Evolutionary conservation across 129 eudicot species (phyloP).

Genomic region (Scalesia atractyloides): DNA sequence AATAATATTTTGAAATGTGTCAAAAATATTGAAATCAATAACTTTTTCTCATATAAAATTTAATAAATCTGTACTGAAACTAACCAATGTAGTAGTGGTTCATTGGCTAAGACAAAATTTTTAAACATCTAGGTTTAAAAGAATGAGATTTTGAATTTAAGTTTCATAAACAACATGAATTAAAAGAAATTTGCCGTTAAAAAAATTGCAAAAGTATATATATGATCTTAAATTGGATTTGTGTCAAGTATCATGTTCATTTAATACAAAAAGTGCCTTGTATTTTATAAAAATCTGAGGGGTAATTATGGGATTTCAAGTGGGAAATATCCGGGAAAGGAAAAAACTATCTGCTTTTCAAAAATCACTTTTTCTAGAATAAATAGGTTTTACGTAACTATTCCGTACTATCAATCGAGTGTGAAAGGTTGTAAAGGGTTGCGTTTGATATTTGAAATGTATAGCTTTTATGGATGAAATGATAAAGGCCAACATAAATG

Average conservation of each 20-base stretch:
- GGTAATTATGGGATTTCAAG: conserved; percentile 8
- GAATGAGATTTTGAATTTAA: no score
- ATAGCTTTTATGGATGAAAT: not conserved
- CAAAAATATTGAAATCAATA: no score
- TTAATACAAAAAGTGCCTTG: conserved; percentile 13
- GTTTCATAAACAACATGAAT: no score
- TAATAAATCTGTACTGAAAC: no score
- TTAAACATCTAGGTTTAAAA: no score
- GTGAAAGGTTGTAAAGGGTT: not conserved
- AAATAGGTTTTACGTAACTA: conserved; percentile 8
- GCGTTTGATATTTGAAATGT: not conserved
- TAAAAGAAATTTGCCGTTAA: not conserved
- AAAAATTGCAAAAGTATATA: conserved; percentile 9
- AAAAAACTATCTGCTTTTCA: not conserved
- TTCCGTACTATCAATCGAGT: not conserved
- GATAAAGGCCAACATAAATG: conserved; percentile 15
- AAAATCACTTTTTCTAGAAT: not conserved
- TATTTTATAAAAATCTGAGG: not conserved
- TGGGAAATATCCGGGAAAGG: not conserved
- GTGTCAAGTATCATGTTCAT: conserved; percentile 10
- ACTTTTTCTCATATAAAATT: no score
- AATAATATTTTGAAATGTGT: no score
- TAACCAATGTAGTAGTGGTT: no score
- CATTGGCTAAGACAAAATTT: no score
- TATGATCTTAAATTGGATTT: not conserved